phyloP scores from a whole-genome alignment of 2,329 filamentous ascomycete genomes.

The Verticillium albo-atrum region DNA sequence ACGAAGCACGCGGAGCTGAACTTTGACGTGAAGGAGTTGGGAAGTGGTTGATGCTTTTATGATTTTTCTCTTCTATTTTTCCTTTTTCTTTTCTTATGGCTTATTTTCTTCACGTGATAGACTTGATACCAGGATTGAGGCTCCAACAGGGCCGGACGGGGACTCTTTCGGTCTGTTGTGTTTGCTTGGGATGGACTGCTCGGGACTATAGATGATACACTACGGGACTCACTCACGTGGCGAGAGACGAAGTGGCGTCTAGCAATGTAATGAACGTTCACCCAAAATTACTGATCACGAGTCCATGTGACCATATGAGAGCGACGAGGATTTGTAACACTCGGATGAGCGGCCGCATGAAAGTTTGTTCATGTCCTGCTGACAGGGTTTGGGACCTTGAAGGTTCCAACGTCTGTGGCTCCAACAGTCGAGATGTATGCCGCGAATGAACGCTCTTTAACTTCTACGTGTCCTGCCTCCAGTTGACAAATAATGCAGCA shows the following conservation, averaged over 20 bases:
- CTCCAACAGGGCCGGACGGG: background rate
- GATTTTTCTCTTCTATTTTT: background rate
- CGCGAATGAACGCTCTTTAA: too few relatives aligned
- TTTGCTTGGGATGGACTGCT: background rate
- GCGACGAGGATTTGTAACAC: too few relatives aligned
- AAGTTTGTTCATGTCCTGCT: too few relatives aligned
- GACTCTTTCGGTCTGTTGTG: background rate
- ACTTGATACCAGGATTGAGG: background rate
- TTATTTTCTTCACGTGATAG: background rate
- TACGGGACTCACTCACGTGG: background rate
- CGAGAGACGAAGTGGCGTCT: background rate
- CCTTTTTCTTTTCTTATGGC: background rate
- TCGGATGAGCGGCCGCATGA: too few relatives aligned
- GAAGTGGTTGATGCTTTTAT: background rate
- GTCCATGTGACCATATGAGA: too few relatives aligned
- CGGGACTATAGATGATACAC: background rate
- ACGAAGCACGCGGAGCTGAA: slow-evolving; percentile 15
- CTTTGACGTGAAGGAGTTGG: slow-evolving; percentile 5
- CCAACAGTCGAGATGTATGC: too few relatives aligned
- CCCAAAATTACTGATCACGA: background rate
- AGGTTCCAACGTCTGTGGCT: too few relatives aligned
- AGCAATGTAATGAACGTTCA: background rate
- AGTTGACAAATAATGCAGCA: too few relatives aligned
- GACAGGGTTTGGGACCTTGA: too few relatives aligned
- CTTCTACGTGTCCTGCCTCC: too few relatives aligned